Percentiles rank a stretch among this genome's conserved stretches.
Conservation (phyloP, 2,329 filamentous ascomycete genomes). For the Incumbomyces lentus region DNA sequence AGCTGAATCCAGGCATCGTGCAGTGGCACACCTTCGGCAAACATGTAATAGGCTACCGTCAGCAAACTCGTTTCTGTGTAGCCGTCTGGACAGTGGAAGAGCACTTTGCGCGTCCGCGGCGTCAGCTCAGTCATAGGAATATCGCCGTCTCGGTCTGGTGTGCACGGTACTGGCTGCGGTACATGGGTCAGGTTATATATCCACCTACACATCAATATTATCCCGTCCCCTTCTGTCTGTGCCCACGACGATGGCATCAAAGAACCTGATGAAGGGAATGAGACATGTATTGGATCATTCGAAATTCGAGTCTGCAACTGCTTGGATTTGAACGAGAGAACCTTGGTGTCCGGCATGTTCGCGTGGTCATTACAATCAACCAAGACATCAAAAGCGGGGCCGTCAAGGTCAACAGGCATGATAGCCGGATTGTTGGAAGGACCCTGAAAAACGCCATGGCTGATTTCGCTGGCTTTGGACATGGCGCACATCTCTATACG, state of each 20-base stretch:
- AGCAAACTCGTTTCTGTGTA: slow-evolving; percentile 92
- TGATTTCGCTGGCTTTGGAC: slow-evolving; percentile 81
- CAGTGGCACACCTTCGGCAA: slow-evolving; percentile 68
- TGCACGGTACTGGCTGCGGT: slow-evolving; percentile 22
- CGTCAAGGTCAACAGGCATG: slow-evolving; percentile 31
- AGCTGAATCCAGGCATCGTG: slow-evolving; percentile 80
- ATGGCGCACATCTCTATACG: slow-evolving; percentile 86
- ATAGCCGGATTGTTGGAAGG: slow-evolving; percentile 64
- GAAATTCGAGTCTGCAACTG: slow-evolving; percentile 32
- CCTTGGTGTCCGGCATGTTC: slow-evolving; percentile 58
- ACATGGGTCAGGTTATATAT: slow-evolving; percentile 75
- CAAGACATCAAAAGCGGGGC: slow-evolving; percentile 62
- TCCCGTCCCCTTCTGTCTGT: slow-evolving; percentile 69
- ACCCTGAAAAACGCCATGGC: slow-evolving; percentile 80
- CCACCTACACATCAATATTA: slow-evolving; percentile 82
- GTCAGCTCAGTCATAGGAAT: slow-evolving; percentile 39
- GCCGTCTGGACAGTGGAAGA: slow-evolving; percentile 89
- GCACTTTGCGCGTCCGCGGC: slow-evolving; percentile 52
- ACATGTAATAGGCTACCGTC: slow-evolving; percentile 86
- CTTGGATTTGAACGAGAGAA: slow-evolving; percentile 54
- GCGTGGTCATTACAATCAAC: slow-evolving; percentile 86
- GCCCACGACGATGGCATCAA: slow-evolving; percentile 77
- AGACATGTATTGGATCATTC: slow-evolving; percentile 46
- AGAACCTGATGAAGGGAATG: slow-evolving; percentile 92
- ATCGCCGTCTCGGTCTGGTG: slow-evolving; percentile 45